Base-by-base conservation (phyloP, 1,284 basidiomycete genomes). In the Ceratobasidium sp. region DNA sequence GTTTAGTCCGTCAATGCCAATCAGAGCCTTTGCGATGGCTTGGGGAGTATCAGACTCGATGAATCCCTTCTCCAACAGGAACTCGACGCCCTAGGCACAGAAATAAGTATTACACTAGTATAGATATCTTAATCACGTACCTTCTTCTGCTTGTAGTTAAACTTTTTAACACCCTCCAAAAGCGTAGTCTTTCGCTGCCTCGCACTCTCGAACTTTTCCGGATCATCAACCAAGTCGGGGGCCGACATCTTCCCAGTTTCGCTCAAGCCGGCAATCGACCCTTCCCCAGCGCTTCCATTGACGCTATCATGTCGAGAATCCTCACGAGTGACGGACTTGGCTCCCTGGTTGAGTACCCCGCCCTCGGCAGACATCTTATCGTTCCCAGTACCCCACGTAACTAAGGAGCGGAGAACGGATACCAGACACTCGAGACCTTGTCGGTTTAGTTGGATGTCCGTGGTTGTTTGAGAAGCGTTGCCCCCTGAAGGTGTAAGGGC, bases 61-160 rank as follows among this genome's bases (percentile, higher is more conserved):
- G 83, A 99, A 97, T 5, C 96, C 97, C 61, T 93, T 90, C 83
- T 98, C 94, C 57, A 96, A 84, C 73, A 99, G 88, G 84, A 95
- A 98, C 85, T 94, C 89, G 68, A 99, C 90, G 23, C 98, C 98
- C 91, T 96, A 78, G 56, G 17, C 48, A 10, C 52, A 61, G 33
- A 71, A 42, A 23, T 64, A 64, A 64, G n/a, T 4, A 64, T 12
- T 20, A 62, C 40, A 80, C 66, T 13, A 4, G 15, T 42, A 9
- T 15, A n/a, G 1, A 23, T 12, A 23, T 15, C 38, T 10, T 17
- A 42, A 10, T 10, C 13, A 85, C 87, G 54, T 81, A 94, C 95
- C 81, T 92, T 90, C 85, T 98, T 98, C 13, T 98, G 97, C 86
- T 99, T 99, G 87, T 94, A 97, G 86, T 99, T 99, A 87, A 99